Conservation (phyloP, 306 rosid genomes). For the Cucurbita ficifolia region DNA sequence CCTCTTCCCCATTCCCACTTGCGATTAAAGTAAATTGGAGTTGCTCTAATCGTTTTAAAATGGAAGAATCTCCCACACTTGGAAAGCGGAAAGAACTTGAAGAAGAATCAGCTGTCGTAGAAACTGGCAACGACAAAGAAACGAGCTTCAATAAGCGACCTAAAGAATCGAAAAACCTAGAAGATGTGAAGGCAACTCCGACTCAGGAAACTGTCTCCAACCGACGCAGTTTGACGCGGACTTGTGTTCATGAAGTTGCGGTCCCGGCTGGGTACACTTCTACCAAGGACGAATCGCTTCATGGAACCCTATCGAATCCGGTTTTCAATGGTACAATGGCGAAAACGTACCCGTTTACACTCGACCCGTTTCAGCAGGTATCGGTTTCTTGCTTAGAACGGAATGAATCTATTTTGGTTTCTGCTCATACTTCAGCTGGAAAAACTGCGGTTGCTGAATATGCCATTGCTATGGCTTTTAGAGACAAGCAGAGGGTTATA, state of each 20-base stretch:
- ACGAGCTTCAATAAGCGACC: constrained; percentile 10
- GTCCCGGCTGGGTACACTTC: constrained; percentile 52
- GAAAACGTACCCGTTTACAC: constrained; percentile 49
- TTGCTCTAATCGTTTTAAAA: neutral
- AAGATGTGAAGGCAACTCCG: neutral
- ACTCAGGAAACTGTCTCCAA: constrained; percentile 15
- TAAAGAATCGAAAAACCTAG: constrained; percentile 6
- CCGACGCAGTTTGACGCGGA: constrained; percentile 33
- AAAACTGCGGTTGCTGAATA: constrained; percentile 95
- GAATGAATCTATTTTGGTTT: constrained; percentile 77
- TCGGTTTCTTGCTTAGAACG: constrained; percentile 81
- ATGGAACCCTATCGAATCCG: constrained; percentile 74
- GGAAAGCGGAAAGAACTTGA: constrained; percentile 39
- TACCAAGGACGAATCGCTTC: constrained; percentile 36
- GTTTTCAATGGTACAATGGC: constrained; percentile 44
- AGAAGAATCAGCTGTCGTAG: constrained; percentile 6
- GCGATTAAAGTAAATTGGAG: neutral
- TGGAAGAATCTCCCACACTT: constrained; percentile 39
- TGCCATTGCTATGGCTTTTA: constrained; percentile 87
- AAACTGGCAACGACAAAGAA: neutral
- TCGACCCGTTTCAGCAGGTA: constrained; percentile 82
- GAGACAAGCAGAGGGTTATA: constrained; percentile 76
- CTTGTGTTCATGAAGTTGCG: constrained; percentile 91
- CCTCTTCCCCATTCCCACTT: neutral
- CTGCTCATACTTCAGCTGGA: constrained; percentile 97